Evolutionary conservation across 352 stramenopile species (phyloP), one percentile per base, ranked within the genome.

Genomic region (Blastocystis sp.): DNA sequence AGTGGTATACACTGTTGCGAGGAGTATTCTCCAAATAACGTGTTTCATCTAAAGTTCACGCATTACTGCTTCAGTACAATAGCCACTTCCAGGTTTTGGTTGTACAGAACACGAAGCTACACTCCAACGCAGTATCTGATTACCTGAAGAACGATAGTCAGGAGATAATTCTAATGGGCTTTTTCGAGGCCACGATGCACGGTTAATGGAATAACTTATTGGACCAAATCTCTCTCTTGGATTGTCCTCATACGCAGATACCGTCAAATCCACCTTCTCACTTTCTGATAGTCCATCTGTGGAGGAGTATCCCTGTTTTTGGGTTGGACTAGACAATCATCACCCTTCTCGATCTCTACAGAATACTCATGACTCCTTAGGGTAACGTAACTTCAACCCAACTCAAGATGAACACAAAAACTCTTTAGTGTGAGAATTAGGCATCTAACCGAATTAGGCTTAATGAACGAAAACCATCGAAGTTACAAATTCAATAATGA

Each of bases 1-100:
- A 80, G 37, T 80, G n/a, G 51, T 80, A 42, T 6, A 42, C 69
- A 63, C 69, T 80, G 35, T 61, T 63, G 16, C 32, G 42, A 59
- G 42, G 69, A 43, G 37, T 59, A 58, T 35, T 6, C 42, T 80
- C 69, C 37, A 27, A 37, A 32, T 21, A 21, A 32, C n/a, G 46
- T n/a, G 37, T 27, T 37, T 80, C 69, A 29, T 80, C 69, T 80
- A 54, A 11, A n/a, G 21, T 4, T 80, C 21, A 59, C 35, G 16
- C 43, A 2, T 7, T 37, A 6, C 35, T 16, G 59, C 12, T 42
- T 49, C 5, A 5, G 9, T 24, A 80, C 69, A 27, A 2, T 21
- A 63, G 5, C 11, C 21, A 24, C n/a, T 19, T 58, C n/a, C 37
- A 7, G 27, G 29, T 32, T 12, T 32, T 6, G 54, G 27, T 12